These are phyloP conservation scores for Metschnikowia reukaufii DNA, from an alignment of 805 yeast species.

Conservation along the genomic window DNA sequence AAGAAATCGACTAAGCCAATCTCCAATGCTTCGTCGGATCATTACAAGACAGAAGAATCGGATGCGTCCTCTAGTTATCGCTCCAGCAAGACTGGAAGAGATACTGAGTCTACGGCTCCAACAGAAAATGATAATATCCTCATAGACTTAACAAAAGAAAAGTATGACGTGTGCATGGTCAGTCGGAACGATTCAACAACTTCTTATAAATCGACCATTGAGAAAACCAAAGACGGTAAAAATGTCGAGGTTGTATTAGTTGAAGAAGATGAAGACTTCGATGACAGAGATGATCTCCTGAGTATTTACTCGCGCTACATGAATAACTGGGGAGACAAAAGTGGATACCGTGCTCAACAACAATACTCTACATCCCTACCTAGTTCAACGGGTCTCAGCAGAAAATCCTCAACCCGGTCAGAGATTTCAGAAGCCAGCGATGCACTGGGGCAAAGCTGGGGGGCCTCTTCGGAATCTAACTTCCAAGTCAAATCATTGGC, in stretches of 20 bases:
- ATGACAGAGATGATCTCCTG: constrained; percentile 32
- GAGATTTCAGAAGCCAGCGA: constrained; percentile 16
- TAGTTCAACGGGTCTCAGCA: not conserved
- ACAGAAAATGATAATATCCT: constrained; percentile 40
- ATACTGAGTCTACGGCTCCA: constrained; percentile 28
- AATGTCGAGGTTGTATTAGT: constrained; percentile 45
- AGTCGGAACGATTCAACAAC: constrained; percentile 35
- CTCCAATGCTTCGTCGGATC: not conserved
- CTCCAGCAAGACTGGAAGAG: constrained; percentile 29
- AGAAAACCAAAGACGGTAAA: constrained; percentile 37
- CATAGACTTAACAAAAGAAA: constrained; percentile 43
- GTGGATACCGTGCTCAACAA: not conserved
- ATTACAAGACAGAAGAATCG: constrained; percentile 7
- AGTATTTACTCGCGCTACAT: constrained; percentile 44
- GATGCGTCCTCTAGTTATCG: constrained; percentile 29
- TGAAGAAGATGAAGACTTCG: constrained; percentile 34
- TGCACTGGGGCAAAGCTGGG: constrained; percentile 19
- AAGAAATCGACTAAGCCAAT: not conserved
- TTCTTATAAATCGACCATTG: constrained; percentile 42
- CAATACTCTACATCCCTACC: not conserved
- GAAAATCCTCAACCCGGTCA: constrained; percentile 11
- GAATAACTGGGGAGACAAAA: constrained; percentile 17
- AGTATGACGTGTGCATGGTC: constrained; percentile 38
- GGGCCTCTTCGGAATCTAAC: constrained; percentile 19
- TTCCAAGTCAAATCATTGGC: constrained; percentile 16